These are phyloP conservation scores for Calocybe gangraenosa DNA, from an alignment of 768 basidiomycete genomes.

Conservation along the genomic window DNA sequence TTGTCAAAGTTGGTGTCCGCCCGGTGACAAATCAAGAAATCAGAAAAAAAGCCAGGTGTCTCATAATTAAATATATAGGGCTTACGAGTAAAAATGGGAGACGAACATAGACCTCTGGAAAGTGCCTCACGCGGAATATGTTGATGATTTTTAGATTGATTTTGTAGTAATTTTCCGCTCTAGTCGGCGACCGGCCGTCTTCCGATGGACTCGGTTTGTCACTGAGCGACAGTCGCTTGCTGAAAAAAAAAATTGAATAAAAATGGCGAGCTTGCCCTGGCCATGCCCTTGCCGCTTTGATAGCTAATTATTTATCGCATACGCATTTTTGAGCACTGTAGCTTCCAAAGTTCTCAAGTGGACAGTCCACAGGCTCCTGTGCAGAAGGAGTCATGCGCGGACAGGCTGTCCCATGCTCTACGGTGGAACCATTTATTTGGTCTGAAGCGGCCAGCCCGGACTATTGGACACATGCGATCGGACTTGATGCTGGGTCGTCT, in stretches of 20 bases:
- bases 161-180: constrained; percentile 40
- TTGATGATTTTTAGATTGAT: constrained; percentile 16
- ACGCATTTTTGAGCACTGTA: too few relatives aligned
- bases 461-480: constrained; percentile 7
- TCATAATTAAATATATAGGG: constrained; percentile 14
- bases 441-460: constrained; percentile 15
- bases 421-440: constrained; percentile 20
- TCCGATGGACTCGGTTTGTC: constrained; percentile 27
- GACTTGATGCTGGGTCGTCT: constrained; percentile 9
- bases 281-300: not conserved
- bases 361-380: constrained; percentile 7
- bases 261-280: too few relatives aligned
- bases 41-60: constrained; percentile 15
- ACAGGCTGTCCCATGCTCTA: constrained; percentile 21
- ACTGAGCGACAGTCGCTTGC: too few relatives aligned
- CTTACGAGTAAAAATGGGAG: constrained; percentile 28
- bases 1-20: constrained; percentile 26
- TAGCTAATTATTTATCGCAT: too few relatives aligned
- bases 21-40: constrained; percentile 31
- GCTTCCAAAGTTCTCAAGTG: too few relatives aligned
- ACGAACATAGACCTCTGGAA: constrained; percentile 33
- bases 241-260: not conserved
- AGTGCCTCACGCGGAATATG: constrained; percentile 23
- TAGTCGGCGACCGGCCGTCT: constrained; percentile 37
- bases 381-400: constrained; percentile 13